phyloP scores from a whole-genome alignment of 345 rosid species.

The Moringa oleifera region DNA sequence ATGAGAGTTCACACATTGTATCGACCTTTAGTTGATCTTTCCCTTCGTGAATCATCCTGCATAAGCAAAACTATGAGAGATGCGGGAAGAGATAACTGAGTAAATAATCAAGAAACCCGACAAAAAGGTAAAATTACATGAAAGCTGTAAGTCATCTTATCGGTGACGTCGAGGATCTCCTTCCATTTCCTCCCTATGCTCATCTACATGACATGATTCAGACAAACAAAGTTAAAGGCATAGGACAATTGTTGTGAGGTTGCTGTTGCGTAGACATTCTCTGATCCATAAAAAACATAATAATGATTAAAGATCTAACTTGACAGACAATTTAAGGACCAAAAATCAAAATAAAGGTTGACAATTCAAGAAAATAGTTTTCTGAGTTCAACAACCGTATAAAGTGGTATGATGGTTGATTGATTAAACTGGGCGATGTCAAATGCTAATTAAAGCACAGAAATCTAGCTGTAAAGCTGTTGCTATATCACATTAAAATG shows the following conservation, averaged over 20 bases:
- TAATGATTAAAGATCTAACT: too few relatives aligned
- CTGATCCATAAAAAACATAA: too few relatives aligned
- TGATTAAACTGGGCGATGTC: too few relatives aligned
- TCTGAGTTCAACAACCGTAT: not conserved
- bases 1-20: constrained; percentile 48
- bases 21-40: constrained; percentile 46
- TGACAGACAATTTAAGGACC: too few relatives aligned
- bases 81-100: not conserved
- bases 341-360: too few relatives aligned
- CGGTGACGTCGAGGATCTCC: constrained; percentile 64
- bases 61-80: constrained; percentile 13
- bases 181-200: constrained; percentile 96
- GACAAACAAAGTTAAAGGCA: not conserved
- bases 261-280: too few relatives aligned
- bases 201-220: constrained; percentile 39
- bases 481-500: too few relatives aligned
- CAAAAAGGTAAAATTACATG: constrained; percentile 43
- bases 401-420: not conserved
- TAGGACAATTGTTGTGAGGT: not conserved
- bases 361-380: not conserved
- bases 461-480: too few relatives aligned
- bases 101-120: constrained; percentile 6
- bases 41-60: constrained; percentile 81
- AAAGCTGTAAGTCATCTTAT: constrained; percentile 75
- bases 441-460: too few relatives aligned